A percentile compares a stretch with the other conserved stretches of the same genome.
Conservation (phyloP, 2,329 filamentous ascomycete genomes). For the Ascochyta fabae region DNA sequence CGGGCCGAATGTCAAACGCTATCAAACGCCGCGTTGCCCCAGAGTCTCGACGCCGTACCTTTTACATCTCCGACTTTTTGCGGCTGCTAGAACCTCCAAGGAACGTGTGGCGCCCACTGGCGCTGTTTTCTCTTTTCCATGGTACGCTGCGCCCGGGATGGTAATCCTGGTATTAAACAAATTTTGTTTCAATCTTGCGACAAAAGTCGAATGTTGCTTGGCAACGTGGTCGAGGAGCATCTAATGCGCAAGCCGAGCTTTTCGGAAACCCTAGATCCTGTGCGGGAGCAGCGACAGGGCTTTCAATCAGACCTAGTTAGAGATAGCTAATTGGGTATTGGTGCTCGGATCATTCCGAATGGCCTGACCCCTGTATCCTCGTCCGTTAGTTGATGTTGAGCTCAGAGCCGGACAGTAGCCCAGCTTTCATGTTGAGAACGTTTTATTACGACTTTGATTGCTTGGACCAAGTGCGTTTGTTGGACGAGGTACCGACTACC, state of each 20-base stretch:
- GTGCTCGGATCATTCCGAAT: conserved; percentile 14
- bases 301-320: background rate
- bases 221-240: background rate
- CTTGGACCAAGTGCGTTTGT: background rate
- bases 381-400: background rate
- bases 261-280: background rate
- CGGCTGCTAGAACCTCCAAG: conserved; percentile 3
- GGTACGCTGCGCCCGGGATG: conserved; percentile 9
- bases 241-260: conserved; percentile 1
- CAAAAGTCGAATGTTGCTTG: background rate
- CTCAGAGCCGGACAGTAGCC: background rate
- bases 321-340: background rate
- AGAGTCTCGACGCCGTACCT: conserved; percentile 6
- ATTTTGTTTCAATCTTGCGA: background rate
- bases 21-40: conserved; percentile 11
- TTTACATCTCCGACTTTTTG: background rate
- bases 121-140: background rate
- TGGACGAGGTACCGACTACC: background rate
- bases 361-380: background rate
- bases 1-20: conserved; percentile 4
- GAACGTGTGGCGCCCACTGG: background rate
- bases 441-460: conserved; percentile 2
- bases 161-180: background rate
- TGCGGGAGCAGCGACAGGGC: conserved; percentile 12
- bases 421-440: conserved; percentile 2